These are phyloP conservation scores for Nematocida homosporus DNA, from an alignment of 371 early-diverging fungal species.

Conservation along the genomic window DNA sequence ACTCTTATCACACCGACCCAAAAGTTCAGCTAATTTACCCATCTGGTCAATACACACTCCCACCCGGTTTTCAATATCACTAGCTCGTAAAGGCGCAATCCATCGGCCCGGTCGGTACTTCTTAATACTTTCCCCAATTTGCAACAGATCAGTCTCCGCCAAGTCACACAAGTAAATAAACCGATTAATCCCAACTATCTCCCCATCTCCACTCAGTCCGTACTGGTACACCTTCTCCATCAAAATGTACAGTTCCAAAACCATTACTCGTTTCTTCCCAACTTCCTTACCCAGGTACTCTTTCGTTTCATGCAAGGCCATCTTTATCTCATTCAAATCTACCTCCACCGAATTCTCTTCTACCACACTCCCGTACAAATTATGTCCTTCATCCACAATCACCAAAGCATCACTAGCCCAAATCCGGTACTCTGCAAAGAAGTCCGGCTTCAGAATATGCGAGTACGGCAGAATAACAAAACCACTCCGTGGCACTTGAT, in stretches of 20 bases:
- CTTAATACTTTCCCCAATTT: slow-evolving; percentile 60
- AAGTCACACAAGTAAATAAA: slow-evolving; percentile 61
- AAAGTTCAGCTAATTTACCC: slow-evolving; percentile 1
- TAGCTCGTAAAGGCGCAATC: slow-evolving; percentile 10
- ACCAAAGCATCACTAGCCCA: slow-evolving; percentile 59
- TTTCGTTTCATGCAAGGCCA: background rate
- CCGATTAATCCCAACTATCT: slow-evolving; percentile 51
- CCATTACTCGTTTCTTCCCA: slow-evolving; percentile 14
- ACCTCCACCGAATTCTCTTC: slow-evolving; percentile 60
- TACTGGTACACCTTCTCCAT: slow-evolving; percentile 23
- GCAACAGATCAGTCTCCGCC: slow-evolving; percentile 60
- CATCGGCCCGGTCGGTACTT: background rate
- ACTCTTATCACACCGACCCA: slow-evolving; percentile 40
- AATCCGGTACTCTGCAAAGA: slow-evolving; percentile 59
- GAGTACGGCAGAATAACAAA: slow-evolving; percentile 67
- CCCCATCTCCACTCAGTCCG: slow-evolving; percentile 3
- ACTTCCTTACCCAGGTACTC: slow-evolving; percentile 37
- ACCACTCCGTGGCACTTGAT: slow-evolving; percentile 43
- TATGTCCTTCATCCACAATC: slow-evolving; percentile 69
- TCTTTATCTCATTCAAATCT: slow-evolving; percentile 4
- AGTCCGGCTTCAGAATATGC: slow-evolving; percentile 62
- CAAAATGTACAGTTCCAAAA: slow-evolving; percentile 38
- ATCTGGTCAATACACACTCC: slow-evolving; percentile 1
- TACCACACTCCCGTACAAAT: slow-evolving; percentile 65
- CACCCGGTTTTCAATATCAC: slow-evolving; percentile 21